Evolutionary conservation across 1,284 basidiomycete genomes (phyloP).

Genomic region (Sphaerobolus stellatus): DNA sequence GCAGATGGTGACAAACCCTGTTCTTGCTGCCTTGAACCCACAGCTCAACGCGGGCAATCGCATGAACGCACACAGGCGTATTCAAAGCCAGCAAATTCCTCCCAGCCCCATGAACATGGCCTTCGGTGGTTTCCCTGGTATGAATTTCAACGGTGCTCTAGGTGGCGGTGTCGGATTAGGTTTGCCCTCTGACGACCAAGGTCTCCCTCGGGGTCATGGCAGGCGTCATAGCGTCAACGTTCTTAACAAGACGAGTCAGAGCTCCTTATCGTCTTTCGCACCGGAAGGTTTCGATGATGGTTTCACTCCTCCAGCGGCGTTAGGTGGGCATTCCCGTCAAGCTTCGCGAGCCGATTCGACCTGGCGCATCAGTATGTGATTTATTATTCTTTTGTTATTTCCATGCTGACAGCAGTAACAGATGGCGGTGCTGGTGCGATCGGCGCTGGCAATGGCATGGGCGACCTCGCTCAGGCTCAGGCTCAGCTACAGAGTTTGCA

Average conservation of each 20-base stretch:
- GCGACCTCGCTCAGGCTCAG: slow-evolving; percentile 91
- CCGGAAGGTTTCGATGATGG: slow-evolving; percentile 77
- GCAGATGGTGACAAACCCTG: slow-evolving; percentile 76
- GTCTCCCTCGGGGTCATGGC: slow-evolving; percentile 80
- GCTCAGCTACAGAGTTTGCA: slow-evolving; percentile 95
- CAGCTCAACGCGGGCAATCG: slow-evolving; percentile 64
- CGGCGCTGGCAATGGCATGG: slow-evolving; percentile 60
- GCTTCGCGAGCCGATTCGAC: slow-evolving; percentile 75
- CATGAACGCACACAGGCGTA: slow-evolving; percentile 72
- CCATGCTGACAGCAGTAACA: slow-evolving; percentile 27
- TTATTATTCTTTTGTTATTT: not conserved
- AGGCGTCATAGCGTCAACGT: slow-evolving; percentile 95
- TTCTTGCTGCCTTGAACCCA: slow-evolving; percentile 62
- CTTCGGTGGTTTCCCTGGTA: slow-evolving; percentile 48
- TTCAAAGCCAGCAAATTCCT: slow-evolving; percentile 67
- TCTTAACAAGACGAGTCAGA: slow-evolving; percentile 67
- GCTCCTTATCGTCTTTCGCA: slow-evolving; percentile 44
- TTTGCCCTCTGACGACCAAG: slow-evolving; percentile 51
- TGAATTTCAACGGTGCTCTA: slow-evolving; percentile 68
- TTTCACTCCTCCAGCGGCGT: slow-evolving; percentile 53
- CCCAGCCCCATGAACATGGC: slow-evolving; percentile 66
- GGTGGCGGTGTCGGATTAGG: slow-evolving; percentile 47
- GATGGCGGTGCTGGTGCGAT: slow-evolving; percentile 74
- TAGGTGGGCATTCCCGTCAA: slow-evolving; percentile 75
- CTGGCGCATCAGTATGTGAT: slow-evolving; percentile 80